phyloP scores from a whole-genome alignment of 2,329 filamentous ascomycete species.

The Phialophora macrospora region DNA sequence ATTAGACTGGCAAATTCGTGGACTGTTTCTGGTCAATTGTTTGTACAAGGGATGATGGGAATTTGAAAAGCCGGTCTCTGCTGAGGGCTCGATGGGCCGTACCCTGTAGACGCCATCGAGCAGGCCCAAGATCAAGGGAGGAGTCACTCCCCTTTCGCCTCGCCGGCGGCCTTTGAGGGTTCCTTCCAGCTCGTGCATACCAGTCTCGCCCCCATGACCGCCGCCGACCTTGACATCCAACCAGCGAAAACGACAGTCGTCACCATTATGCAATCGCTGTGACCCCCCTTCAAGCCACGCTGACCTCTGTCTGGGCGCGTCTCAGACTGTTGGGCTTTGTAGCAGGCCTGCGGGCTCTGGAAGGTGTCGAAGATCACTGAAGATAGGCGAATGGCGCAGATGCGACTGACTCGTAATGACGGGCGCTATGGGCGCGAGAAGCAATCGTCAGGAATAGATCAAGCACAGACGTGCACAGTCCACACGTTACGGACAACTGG shows the following conservation, averaged over 20 bases:
- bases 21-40: neutral
- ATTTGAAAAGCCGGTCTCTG: neutral
- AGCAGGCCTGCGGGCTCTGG: neutral
- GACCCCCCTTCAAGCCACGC: neutral
- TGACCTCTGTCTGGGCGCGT: too few relatives aligned
- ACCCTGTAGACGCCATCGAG: neutral
- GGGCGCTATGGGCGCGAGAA: neutral
- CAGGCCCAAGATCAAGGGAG: neutral
- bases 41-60: neutral
- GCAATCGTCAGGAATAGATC: neutral
- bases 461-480: neutral
- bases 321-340: neutral
- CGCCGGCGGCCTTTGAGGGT: neutral
- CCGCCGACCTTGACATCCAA: neutral
- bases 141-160: neutral
- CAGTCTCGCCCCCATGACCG: neutral
- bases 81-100: neutral
- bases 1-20: neutral
- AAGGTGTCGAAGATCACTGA: neutral
- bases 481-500: neutral
- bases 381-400: neutral
- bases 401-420: neutral
- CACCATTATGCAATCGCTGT: neutral
- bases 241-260: neutral
- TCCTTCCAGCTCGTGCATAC: neutral